Evolutionary conservation across 345 rosid genomes (phyloP).

Genomic region (Gynandropsis gynandra): DNA sequence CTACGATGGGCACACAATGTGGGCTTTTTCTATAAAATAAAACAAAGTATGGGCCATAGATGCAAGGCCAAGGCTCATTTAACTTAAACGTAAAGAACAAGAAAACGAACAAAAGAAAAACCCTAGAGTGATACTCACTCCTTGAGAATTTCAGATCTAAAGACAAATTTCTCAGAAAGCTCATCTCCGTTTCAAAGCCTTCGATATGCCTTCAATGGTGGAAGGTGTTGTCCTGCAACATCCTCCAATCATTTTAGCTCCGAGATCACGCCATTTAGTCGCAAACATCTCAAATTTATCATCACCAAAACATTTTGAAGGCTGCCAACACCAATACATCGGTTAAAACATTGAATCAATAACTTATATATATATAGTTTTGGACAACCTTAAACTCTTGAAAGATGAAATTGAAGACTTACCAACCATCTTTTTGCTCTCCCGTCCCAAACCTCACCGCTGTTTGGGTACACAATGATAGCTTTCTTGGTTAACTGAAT

Average conservation of each 20-base stretch:
- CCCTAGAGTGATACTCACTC: too few relatives aligned
- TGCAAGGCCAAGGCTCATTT: too few relatives aligned
- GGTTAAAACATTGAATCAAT: too few relatives aligned
- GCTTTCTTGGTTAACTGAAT: conserved; percentile 63
- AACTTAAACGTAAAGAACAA: too few relatives aligned
- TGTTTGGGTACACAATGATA: conserved; percentile 77
- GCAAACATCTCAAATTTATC: conserved; percentile 55
- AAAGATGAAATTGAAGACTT: too few relatives aligned
- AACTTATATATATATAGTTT: too few relatives aligned
- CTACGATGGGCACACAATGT: too few relatives aligned
- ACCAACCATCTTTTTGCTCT: conserved; percentile 88
- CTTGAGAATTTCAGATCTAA: conserved; percentile 7
- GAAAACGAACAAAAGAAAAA: too few relatives aligned
- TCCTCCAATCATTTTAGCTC: conserved; percentile 86
- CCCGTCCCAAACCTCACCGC: conserved; percentile 93
- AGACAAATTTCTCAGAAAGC: conserved; percentile 5
- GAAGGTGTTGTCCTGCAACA: conserved; percentile 82
- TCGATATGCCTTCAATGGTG: conserved; percentile 56
- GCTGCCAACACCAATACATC: conserved; percentile 34
- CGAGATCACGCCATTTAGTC: conserved; percentile 61
- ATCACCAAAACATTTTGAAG: conserved; percentile 68
- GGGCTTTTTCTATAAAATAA: too few relatives aligned
- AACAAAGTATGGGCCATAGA: too few relatives aligned
- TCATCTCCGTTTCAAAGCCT: conserved; percentile 40
- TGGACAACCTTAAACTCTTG: too few relatives aligned